phyloP scores from a whole-genome alignment of 2,329 filamentous ascomycete genomes.

The Onygena corvina region DNA sequence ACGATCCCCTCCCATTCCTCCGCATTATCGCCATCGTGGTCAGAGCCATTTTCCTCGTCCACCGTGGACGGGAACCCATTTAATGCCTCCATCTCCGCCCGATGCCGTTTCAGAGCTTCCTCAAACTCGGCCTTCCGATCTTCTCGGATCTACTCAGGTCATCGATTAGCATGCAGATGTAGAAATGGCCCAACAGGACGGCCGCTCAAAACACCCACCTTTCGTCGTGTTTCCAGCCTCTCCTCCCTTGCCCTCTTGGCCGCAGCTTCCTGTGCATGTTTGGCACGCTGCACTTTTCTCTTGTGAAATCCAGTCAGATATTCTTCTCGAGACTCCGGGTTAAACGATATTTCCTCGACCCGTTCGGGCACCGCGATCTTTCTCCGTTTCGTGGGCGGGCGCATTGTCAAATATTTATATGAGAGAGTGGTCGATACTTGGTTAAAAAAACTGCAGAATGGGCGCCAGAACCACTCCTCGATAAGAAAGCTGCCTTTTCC shows the following conservation, averaged over 20 bases:
- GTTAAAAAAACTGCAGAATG: too few species aligned
- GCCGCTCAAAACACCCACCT: constrained; percentile 49
- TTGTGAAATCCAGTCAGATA: constrained; percentile 96
- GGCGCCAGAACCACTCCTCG: neutral
- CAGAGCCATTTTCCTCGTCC: neutral
- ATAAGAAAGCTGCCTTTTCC: neutral
- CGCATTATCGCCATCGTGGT: constrained; percentile 30
- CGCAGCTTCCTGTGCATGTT: constrained; percentile 71
- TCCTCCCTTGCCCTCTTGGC: constrained; percentile 67
- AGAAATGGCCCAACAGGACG: neutral
- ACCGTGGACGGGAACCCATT: constrained; percentile 28
- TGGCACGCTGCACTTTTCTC: constrained; percentile 74
- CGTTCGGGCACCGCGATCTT: constrained; percentile 36
- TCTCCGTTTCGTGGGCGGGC: constrained; percentile 51
- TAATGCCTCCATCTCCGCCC: constrained; percentile 54
- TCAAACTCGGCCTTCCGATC: constrained; percentile 71
- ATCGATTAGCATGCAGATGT: neutral
- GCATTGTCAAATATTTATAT: constrained; percentile 29
- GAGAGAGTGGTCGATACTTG: too few species aligned
- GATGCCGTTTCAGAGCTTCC: constrained; percentile 66
- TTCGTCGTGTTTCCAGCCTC: constrained; percentile 58
- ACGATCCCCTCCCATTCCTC: constrained; percentile 56
- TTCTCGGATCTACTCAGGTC: constrained; percentile 59
- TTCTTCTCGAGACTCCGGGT: constrained; percentile 64
- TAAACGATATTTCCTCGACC: constrained; percentile 75